Conservation (phyloP, 2,329 filamentous ascomycete genomes). For the Fusarium secorum region DNA sequence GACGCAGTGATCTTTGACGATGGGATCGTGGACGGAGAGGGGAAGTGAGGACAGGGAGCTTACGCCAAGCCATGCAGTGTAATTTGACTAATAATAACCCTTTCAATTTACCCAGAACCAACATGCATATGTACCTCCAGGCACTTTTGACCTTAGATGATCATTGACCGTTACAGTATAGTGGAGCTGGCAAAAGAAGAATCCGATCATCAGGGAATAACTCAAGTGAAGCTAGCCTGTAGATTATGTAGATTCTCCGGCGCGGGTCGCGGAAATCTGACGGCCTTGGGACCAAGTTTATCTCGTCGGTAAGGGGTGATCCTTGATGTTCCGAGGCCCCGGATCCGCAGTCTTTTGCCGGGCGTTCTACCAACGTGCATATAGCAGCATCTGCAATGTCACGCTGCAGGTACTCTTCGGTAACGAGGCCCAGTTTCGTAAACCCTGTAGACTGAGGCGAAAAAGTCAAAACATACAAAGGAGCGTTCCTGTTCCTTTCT, state of each 20-base stretch:
- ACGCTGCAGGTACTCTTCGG: neutral
- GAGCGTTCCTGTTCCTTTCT: neutral
- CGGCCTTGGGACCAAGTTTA: neutral
- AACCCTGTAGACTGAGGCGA: neutral
- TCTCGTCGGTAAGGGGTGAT: neutral
- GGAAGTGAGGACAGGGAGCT: slow-evolving; percentile 10
- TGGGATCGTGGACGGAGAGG: slow-evolving; percentile 10
- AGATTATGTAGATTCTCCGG: neutral
- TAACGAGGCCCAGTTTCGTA: neutral
- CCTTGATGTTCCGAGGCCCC: neutral
- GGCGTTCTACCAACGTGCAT: neutral
- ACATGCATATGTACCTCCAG: neutral
- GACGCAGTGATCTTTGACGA: neutral
- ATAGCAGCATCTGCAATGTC: neutral
- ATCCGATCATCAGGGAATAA: neutral
- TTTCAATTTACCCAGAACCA: neutral
- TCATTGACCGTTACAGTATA: neutral
- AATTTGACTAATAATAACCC: neutral
- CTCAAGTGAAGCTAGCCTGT: no score
- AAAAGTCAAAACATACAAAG: neutral
- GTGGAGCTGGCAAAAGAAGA: neutral
- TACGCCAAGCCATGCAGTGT: slow-evolving; percentile 16
- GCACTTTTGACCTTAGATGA: neutral
- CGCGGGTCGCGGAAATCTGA: neutral
- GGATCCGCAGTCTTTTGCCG: neutral